Evolutionary conservation across 1,284 basidiomycete genomes (phyloP), one percentile per base, ranked within the genome.

Genomic region (Meira nashicola): DNA sequence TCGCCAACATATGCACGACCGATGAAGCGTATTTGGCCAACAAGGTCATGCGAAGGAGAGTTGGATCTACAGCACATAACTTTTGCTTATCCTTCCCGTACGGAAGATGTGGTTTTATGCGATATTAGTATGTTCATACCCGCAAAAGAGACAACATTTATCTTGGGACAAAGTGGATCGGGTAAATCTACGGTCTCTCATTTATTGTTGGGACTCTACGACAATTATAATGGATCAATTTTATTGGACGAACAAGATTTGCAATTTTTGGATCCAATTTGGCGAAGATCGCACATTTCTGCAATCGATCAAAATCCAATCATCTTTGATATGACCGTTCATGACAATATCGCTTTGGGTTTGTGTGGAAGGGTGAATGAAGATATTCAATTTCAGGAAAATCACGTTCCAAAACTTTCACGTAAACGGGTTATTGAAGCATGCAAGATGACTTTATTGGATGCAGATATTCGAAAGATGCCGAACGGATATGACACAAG

Each of bases 141-240:
- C 1, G 84, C 90, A 0, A 82, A 84, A 40, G 92, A 97, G 78
- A 90, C 84, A 19, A 95, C 93, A 0, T 96, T 92, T 80, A 87
- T 97, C 69, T 90, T 96, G 56, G 94, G 93, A 51, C 86, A 87
- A 1, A 91, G 89, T 1, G 92, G 93, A 1, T 89, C 87, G 1
- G 92, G 93, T 41, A 97, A 98, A 81, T 89, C 87, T n/a, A 96
- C 92, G 0, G 83, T 96, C 61, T 89, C 89, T 0, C 85, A 87
- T 59, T 83, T 95, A 1, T 83, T 97, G 0, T 82, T 92, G 21
- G 83, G 89, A 9, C 82, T 94, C 78, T 97, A 96, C 81, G 65
- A 70, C 40, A 70, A 77, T 11, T 60, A 72, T 11, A 14, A 53
- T 3, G 82, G 82, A 0, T 66, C 75, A 5, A 84, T 97, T 54